Conservation (phyloP, 371 early-diverging fungal genomes). For the Circinella umbellata region DNA sequence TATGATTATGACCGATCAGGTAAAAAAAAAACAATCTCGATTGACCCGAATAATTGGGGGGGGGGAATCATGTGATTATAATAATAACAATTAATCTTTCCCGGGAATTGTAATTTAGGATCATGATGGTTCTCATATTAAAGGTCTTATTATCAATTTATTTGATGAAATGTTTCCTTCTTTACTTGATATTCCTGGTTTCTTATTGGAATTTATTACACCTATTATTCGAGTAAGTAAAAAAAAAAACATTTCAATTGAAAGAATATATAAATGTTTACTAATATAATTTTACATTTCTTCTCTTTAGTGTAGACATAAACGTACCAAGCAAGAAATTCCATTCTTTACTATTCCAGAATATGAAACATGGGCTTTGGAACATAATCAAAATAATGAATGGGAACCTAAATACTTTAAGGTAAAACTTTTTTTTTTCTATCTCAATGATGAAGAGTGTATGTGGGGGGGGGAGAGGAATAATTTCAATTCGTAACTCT, state of each 20-base stretch:
- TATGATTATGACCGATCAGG: conserved; percentile 99
- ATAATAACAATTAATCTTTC: too few relatives aligned
- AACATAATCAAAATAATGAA: conserved; percentile 66
- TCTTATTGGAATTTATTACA: conserved; percentile 98
- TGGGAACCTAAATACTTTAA: conserved; percentile 98
- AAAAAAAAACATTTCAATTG: neutral
- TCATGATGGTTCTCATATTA: conserved; percentile 99
- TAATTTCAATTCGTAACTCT: neutral
- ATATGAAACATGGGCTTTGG: conserved; percentile 91
- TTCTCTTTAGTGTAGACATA: conserved; percentile 53
- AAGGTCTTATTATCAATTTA: conserved; percentile 99
- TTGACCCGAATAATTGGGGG: too few relatives aligned
- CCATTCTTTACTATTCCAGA: conserved; percentile 98
- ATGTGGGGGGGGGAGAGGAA: too few relatives aligned
- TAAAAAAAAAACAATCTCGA: conserved; percentile 16
- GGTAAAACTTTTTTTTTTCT: conserved; percentile 25
- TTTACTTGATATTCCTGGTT: conserved; percentile 93
- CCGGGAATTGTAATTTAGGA: conserved; percentile 58
- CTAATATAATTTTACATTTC: neutral
- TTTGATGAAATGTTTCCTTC: conserved; percentile 98
- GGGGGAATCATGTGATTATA: too few relatives aligned
- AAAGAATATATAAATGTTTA: neutral
- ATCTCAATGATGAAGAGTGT: too few relatives aligned
- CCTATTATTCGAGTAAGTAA: conserved; percentile 92
- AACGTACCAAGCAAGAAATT: conserved; percentile 60